These are phyloP conservation scores for Spinellus fusiger DNA, from an alignment of 192 early-diverging fungal species.

Conservation along the genomic window DNA sequence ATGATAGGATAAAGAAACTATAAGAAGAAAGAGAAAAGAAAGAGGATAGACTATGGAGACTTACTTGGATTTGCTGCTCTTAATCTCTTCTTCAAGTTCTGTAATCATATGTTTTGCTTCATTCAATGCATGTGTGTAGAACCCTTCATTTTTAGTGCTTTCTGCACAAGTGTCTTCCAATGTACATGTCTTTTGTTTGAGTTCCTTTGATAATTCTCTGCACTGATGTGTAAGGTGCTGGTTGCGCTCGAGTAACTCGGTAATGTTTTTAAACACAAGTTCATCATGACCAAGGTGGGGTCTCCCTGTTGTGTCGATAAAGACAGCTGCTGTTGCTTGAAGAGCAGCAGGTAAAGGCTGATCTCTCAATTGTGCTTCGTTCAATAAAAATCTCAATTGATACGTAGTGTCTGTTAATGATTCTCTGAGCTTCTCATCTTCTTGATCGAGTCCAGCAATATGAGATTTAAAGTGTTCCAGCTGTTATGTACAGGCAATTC, in stretches of 20 bases:
- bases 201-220: not conserved
- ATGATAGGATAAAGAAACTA: not conserved
- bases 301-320: not conserved
- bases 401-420: not conserved
- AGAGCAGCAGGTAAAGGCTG: not conserved
- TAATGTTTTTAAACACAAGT: not conserved
- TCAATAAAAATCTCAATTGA: not conserved
- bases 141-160: not conserved
- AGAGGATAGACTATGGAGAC: no score
- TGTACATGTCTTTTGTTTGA: not conserved
- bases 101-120: not conserved
- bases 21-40: not conserved
- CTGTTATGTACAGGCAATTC: no score
- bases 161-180: not conserved
- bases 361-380: not conserved
- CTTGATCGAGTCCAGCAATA: not conserved
- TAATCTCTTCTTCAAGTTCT: not conserved
- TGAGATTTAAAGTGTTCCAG: no score
- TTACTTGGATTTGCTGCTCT: not conserved
- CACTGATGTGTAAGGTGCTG: not conserved
- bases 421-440: not conserved
- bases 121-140: not conserved
- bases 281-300: not conserved
- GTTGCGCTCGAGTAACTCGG: not conserved
- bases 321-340: not conserved